A percentile compares a stretch with the other conserved stretches of the same genome.
phyloP scores from a whole-genome alignment of 176 grass and related monocot species.

The Oryza nivara region DNA sequence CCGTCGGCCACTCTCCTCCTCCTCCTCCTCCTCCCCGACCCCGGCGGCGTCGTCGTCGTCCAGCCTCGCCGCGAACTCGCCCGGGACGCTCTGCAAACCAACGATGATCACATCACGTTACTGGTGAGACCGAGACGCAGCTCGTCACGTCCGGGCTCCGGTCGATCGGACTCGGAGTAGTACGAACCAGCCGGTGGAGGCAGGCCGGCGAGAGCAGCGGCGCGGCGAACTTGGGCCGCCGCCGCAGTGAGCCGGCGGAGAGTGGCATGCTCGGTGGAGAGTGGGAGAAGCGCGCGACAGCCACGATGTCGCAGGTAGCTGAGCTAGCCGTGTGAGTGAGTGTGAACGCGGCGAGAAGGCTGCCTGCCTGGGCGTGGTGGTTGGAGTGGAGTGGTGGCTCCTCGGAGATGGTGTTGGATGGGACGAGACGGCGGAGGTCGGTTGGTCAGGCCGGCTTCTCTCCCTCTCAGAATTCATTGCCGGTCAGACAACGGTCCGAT shows the following conservation, averaged over 20 bases:
- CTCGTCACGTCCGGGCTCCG: too few relatives aligned
- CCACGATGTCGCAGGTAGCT: neutral
- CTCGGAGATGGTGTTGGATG: neutral
- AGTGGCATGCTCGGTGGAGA: conserved; percentile 17
- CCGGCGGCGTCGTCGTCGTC: neutral
- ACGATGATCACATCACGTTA: neutral
- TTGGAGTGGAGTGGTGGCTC: neutral
- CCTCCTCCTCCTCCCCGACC: neutral
- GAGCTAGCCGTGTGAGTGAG: neutral
- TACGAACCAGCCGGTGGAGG: conserved; percentile 30
- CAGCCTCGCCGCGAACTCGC: conserved; percentile 33
- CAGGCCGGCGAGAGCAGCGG: conserved; percentile 32
- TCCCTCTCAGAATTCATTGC: too few relatives aligned
- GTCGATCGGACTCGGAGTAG: too few relatives aligned
- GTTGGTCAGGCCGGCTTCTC: too few relatives aligned
- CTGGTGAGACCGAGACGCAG: neutral
- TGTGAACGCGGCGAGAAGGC: neutral
- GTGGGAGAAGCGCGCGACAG: too few relatives aligned
- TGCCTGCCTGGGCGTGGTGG: neutral
- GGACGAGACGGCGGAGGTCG: too few relatives aligned
- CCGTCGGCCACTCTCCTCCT: neutral
- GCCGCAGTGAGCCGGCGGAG: neutral
- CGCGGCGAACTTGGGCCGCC: conserved; percentile 35
- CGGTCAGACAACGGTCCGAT: too few relatives aligned
- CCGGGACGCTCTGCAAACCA: conserved; percentile 27